Evolutionary conservation across 805 yeast species (phyloP).

Genomic region (Cyberlindnera saturnus): DNA sequence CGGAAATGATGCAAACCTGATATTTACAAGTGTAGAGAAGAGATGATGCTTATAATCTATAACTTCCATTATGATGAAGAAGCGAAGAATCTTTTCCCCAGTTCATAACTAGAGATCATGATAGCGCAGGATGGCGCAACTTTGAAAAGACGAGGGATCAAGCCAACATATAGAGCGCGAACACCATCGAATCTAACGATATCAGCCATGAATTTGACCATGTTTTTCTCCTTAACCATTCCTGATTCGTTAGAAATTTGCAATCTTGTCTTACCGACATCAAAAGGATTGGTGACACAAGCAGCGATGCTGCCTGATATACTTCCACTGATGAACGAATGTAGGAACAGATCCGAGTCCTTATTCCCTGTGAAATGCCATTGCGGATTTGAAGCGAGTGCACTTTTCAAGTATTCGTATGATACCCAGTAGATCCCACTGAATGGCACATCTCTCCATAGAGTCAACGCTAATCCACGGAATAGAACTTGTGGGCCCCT

Average conservation of each 20-base stretch:
- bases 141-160: slow-evolving; percentile 79
- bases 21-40: neutral
- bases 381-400: slow-evolving; percentile 2
- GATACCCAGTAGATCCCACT: slow-evolving; percentile 92
- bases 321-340: slow-evolving; percentile 77
- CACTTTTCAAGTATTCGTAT: slow-evolving; percentile 50
- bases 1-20: neutral
- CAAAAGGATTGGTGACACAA: slow-evolving; percentile 86
- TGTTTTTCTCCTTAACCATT: slow-evolving; percentile 35
- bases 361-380: slow-evolving; percentile 6
- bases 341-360: slow-evolving; percentile 41
- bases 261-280: slow-evolving; percentile 91
- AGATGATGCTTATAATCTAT: neutral
- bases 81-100: slow-evolving; percentile 60
- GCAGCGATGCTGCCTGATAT: slow-evolving; percentile 84
- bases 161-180: slow-evolving; percentile 81
- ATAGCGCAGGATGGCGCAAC: slow-evolving; percentile 98
- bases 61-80: neutral
- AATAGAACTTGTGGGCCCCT: slow-evolving; percentile 66
- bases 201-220: slow-evolving; percentile 58
- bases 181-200: slow-evolving; percentile 72
- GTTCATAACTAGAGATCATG: slow-evolving; percentile 93
- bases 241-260: slow-evolving; percentile 46
- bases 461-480: slow-evolving; percentile 79
- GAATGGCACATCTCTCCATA: slow-evolving; percentile 97